These are phyloP conservation scores for Blepharisma stoltei DNA, from an alignment of 73 alveolate species.

Conservation along the genomic window DNA sequence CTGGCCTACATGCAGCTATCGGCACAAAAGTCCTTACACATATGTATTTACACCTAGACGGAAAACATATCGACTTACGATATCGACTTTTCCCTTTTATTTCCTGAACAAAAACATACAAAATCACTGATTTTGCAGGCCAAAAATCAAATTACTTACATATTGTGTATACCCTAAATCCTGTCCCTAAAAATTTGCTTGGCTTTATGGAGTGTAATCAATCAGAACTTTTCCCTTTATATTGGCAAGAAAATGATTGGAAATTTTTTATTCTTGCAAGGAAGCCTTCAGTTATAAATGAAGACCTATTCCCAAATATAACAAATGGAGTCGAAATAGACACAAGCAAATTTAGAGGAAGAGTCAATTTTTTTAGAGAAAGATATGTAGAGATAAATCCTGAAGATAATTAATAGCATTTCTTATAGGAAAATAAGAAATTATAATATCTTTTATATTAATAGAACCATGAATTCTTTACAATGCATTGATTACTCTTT, in stretches of 20 bases:
- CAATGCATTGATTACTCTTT: no score
- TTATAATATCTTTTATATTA: no score
- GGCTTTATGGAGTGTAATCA: not conserved
- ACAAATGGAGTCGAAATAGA: not conserved
- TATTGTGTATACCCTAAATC: not conserved
- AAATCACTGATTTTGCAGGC: conserved; percentile 10
- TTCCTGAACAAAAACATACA: not conserved
- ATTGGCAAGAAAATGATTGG: not conserved
- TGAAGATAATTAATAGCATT: no score
- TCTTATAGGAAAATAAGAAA: no score
- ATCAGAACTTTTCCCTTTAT: not conserved
- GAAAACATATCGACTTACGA: not conserved
- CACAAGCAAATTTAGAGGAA: conserved; percentile 9
- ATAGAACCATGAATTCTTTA: no score
- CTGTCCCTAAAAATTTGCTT: not conserved
- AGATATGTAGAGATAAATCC: not conserved
- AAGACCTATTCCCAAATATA: not conserved
- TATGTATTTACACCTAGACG: not conserved
- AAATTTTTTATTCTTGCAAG: not conserved
- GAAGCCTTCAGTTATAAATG: not conserved
- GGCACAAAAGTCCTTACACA: not conserved
- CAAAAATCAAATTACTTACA: not conserved
- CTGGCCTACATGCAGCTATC: not conserved
- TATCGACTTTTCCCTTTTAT: not conserved
- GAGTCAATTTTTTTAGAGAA: not conserved